Evolutionary conservation across 2,329 filamentous ascomycete genomes (phyloP).

Genomic region (Aspergillus ruber): DNA sequence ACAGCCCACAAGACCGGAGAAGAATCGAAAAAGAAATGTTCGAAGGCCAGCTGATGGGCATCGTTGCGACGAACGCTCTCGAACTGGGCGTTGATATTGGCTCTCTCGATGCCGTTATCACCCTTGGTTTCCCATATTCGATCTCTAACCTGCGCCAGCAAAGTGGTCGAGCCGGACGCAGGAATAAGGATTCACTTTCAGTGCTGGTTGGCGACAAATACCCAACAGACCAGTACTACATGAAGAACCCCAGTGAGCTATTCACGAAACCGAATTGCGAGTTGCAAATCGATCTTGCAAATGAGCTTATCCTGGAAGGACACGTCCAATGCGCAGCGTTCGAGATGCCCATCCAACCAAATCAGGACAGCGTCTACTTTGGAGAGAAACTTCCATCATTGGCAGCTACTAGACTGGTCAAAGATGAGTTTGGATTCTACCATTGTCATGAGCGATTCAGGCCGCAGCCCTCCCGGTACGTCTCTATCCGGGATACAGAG

Average conservation of each 20-base stretch:
- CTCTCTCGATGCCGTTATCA: conserved; percentile 85
- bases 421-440: conserved; percentile 73
- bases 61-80: conserved; percentile 86
- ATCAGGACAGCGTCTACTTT: conserved; percentile 72
- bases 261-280: conserved; percentile 84
- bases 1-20: conserved; percentile 83
- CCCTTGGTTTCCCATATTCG: conserved; percentile 89
- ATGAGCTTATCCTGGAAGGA: conserved; percentile 84
- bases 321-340: conserved; percentile 93
- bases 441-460: conserved; percentile 86
- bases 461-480: conserved; percentile 72
- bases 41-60: conserved; percentile 83
- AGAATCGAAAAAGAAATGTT: conserved; percentile 96
- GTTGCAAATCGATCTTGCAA: conserved; percentile 84
- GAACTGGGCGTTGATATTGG: conserved; percentile 96
- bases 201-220: conserved; percentile 85
- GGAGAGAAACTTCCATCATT: conserved; percentile 65
- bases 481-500: conserved; percentile 82
- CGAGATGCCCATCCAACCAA: conserved; percentile 84
- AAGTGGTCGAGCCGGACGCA: conserved; percentile 81
- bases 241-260: conserved; percentile 91
- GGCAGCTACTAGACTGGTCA: conserved; percentile 65
- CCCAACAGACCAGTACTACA: conserved; percentile 90
- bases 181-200: conserved; percentile 89
- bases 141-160: conserved; percentile 94